A percentile compares a stretch with the other conserved stretches of the same genome.
phyloP scores from a whole-genome alignment of 108 stramenopile species.

The Cyclotella choctawhatcheeana region DNA sequence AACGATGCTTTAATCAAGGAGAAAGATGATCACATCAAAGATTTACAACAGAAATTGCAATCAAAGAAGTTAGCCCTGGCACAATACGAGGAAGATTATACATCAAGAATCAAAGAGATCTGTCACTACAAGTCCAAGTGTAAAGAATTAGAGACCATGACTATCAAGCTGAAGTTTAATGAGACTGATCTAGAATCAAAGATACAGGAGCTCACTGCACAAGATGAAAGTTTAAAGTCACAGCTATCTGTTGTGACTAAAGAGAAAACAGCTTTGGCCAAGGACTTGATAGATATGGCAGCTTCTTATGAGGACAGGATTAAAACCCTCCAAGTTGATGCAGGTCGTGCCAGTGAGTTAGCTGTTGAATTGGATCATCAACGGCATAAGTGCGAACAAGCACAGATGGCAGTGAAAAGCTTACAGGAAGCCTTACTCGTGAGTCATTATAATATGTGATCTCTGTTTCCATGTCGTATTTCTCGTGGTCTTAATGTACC shows the following conservation, averaged over 20 bases:
- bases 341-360: background rate
- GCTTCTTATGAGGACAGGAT: constrained; percentile 17
- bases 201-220: background rate
- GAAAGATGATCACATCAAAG: background rate
- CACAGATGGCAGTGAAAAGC: constrained; percentile 8
- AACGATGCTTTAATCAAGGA: constrained; percentile 6
- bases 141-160: background rate
- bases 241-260: constrained; percentile 5
- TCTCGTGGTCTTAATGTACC: background rate
- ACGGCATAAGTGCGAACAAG: background rate
- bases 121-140: background rate
- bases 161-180: background rate
- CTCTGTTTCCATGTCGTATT: too few species aligned
- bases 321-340: background rate
- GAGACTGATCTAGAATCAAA: background rate
- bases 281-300: constrained; percentile 17
- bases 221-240: background rate
- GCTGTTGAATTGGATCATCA: constrained; percentile 6
- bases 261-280: constrained; percentile 11
- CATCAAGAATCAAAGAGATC: background rate
- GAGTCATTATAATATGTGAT: background rate
- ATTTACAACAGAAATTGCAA: constrained; percentile 3
- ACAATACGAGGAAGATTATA: constrained; percentile 8
- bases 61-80: background rate
- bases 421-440: constrained; percentile 13